Conservation (phyloP, 2,329 filamentous ascomycete species). For the Claviceps sp. region DNA sequence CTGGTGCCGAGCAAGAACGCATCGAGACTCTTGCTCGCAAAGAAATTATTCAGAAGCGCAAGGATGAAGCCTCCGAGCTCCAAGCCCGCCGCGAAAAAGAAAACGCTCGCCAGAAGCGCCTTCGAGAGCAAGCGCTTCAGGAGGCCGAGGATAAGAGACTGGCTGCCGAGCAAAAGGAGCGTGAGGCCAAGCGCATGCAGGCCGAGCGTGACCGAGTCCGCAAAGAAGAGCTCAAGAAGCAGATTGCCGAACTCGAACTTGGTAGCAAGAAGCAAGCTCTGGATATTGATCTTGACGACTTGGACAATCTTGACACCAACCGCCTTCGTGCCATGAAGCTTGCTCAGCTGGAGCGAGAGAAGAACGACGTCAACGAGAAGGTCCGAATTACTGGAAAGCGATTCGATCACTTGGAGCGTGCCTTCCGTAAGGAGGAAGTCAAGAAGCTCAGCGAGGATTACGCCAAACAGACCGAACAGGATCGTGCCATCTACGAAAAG, state of each 20-base stretch:
- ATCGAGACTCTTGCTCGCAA: constrained; percentile 72
- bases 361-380: constrained; percentile 87
- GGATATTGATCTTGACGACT: constrained; percentile 64
- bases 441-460: constrained; percentile 87
- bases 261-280: constrained; percentile 51
- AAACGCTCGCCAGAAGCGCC: constrained; percentile 74
- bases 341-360: constrained; percentile 90
- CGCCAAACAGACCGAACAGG: constrained; percentile 63
- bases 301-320: constrained; percentile 79
- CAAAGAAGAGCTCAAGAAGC: constrained; percentile 86
- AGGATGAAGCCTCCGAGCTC: constrained; percentile 84
- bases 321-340: constrained; percentile 90
- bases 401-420: constrained; percentile 92
- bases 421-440: constrained; percentile 86
- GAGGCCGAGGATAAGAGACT: constrained; percentile 83
- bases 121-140: constrained; percentile 75
- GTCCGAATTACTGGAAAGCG: constrained; percentile 87
- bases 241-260: constrained; percentile 82
- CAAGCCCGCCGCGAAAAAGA: constrained; percentile 84
- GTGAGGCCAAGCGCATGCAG: constrained; percentile 73
- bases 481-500: constrained; percentile 68
- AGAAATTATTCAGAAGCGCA: constrained; percentile 88
- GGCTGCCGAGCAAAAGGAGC: constrained; percentile 82
- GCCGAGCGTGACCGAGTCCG: constrained; percentile 82
- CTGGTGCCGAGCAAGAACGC: constrained; percentile 86